These are phyloP conservation scores for Russula virescens DNA, from an alignment of 768 basidiomycete species.

Conservation along the genomic window DNA sequence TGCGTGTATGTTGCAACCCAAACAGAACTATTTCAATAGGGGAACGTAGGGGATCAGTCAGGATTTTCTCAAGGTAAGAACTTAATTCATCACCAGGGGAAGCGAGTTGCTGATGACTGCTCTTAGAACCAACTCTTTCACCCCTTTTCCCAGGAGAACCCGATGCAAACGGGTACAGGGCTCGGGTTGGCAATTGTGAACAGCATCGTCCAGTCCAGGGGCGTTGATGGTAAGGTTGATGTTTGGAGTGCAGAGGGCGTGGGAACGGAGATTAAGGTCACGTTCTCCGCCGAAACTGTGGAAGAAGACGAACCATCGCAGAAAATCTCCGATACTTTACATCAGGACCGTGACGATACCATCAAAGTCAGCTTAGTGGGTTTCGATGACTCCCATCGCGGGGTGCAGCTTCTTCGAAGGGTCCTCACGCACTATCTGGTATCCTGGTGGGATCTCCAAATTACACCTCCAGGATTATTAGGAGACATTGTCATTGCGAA, in stretches of 20 bases:
- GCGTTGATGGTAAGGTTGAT: slow-evolving; percentile 86
- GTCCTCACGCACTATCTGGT: slow-evolving; percentile 62
- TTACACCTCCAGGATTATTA: slow-evolving; percentile 36
- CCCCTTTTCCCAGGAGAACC: slow-evolving; percentile 96
- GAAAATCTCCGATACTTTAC: slow-evolving; percentile 27
- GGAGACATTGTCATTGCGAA: slow-evolving; percentile 80
- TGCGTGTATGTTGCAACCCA: slow-evolving; percentile 26
- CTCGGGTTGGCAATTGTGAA: slow-evolving; percentile 94
- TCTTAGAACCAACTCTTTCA: slow-evolving; percentile 90
- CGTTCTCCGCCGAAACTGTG: slow-evolving; percentile 64
- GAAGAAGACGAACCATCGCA: slow-evolving; percentile 35
- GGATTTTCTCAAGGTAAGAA: slow-evolving; percentile 75
- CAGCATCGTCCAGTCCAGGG: slow-evolving; percentile 81
- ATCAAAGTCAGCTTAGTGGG: slow-evolving; percentile 58
- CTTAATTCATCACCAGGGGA: not conserved
- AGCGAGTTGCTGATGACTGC: not conserved
- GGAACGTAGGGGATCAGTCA: slow-evolving; percentile 74
- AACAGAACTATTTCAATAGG: not conserved
- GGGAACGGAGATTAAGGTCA: slow-evolving; percentile 88
- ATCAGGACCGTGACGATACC: slow-evolving; percentile 27
- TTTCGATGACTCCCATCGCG: slow-evolving; percentile 60
- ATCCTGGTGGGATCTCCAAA: slow-evolving; percentile 71
- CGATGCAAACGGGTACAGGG: slow-evolving; percentile 87
- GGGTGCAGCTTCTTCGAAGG: slow-evolving; percentile 58
- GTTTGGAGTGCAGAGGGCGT: slow-evolving; percentile 87